Percentiles rank a stretch among this genome's conserved stretches.
phyloP scores from a whole-genome alignment of 2,329 filamentous ascomycete genomes.

The Gnomoniopsis sp. region DNA sequence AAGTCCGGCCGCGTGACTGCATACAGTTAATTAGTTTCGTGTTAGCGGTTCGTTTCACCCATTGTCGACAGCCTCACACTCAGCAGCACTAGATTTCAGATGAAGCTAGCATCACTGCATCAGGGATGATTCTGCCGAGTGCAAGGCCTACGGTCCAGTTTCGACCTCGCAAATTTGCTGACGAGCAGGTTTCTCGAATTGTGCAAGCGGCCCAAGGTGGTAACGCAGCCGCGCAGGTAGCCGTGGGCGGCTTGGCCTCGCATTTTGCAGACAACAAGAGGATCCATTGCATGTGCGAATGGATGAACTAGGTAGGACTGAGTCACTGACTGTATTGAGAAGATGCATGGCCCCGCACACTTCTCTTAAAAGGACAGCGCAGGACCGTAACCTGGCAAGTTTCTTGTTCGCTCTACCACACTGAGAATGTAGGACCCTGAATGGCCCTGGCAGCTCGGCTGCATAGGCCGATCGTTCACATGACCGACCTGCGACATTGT shows the following conservation, averaged over 20 bases:
- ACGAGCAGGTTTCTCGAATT: neutral
- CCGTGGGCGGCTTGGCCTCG: neutral
- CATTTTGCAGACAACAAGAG: neutral
- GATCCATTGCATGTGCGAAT: neutral
- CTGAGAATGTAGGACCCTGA: neutral
- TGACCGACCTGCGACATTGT: conserved; percentile 9
- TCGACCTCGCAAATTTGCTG: too few species aligned
- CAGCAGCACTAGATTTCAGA: neutral
- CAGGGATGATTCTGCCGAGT: neutral
- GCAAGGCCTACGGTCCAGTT: neutral
- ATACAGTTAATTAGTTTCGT: too few species aligned
- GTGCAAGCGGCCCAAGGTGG: neutral
- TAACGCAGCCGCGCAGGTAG: neutral
- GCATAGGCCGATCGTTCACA: conserved; percentile 13
- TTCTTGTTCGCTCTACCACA: conserved; percentile 2
- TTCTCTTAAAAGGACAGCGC: neutral
- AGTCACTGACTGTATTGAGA: neutral
- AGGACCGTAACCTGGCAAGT: conserved; percentile 8
- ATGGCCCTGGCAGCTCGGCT: conserved; percentile 9
- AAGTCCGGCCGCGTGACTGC: too few species aligned
- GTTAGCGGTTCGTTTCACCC: too few species aligned
- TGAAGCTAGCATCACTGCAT: neutral
- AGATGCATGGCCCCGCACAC: conserved; percentile 9
- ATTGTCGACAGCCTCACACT: too few species aligned
- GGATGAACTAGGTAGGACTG: too few species aligned